Evolutionary conservation across 1,139 yeast genomes (phyloP).

Genomic region (Pichia sp.): DNA sequence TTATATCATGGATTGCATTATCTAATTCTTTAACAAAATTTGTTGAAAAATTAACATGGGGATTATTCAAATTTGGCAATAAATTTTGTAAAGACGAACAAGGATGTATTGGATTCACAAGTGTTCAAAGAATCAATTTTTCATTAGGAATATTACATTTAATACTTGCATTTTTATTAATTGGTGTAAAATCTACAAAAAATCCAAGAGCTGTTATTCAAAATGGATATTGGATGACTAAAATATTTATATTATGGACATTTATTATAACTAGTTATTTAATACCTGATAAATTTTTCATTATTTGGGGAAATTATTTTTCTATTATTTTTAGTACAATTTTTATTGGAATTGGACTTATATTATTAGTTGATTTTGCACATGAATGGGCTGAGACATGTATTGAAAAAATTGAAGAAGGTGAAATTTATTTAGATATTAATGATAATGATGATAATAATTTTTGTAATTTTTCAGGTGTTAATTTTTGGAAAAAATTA

Average conservation of each 20-base stretch:
- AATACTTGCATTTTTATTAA: constrained; percentile 56
- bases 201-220: constrained; percentile 81
- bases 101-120: constrained; percentile 87
- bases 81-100: constrained; percentile 66
- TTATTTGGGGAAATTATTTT: constrained; percentile 85
- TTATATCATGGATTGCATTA: constrained; percentile 85
- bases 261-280: constrained; percentile 61
- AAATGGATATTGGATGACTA: constrained; percentile 86
- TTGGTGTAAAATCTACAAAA: constrained; percentile 71
- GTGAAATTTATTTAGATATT: constrained; percentile 42
- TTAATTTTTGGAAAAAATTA: constrained; percentile 68
- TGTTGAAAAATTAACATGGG: constrained; percentile 68
- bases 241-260: constrained; percentile 54
- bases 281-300: constrained; percentile 82
- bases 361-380: constrained; percentile 90
- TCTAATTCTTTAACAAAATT: constrained; percentile 74
- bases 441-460: constrained; percentile 34
- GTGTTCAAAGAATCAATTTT: constrained; percentile 85
- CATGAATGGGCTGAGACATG: constrained; percentile 99
- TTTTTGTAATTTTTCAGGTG: constrained; percentile 22
- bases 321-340: constrained; percentile 80
- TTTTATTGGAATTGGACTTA: constrained; percentile 84
- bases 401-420: constrained; percentile 85
- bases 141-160: constrained; percentile 81
- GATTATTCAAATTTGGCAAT: constrained; percentile 50